Evolutionary conservation across 345 rosid species (phyloP), one percentile per base, ranked within the genome.

Genomic region (Syzygium grande): DNA sequence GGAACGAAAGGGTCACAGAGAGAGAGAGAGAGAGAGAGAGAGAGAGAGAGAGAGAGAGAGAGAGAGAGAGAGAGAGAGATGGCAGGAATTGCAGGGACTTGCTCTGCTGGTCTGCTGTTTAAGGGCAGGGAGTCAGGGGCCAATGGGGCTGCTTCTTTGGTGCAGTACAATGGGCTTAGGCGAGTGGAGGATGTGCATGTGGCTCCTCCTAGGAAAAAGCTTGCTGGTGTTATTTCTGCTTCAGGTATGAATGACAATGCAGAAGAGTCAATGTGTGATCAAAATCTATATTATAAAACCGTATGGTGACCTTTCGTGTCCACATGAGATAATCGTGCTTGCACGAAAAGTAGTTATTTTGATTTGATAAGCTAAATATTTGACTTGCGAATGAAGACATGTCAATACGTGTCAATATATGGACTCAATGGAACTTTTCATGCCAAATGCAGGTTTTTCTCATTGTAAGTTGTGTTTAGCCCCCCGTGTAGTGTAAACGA

Each of bases 101-200:
- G 88, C 85, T 89, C 93, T 87, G 88, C 95, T 19, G 86, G 86
- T 34, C 87, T 88, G 84, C 58, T 89, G 84, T 83, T 84, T 79
- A 86, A 89, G 86, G 87, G 83, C 88, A 89, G 89, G 84, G 92
- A 93, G 63, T 38, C 84, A 2, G 88, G 89, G 2, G 30, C 61
- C 87, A 89, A 87, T 86, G 92, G 89, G 52, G 87, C 87, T 89
- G 84, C 90, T 90, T 38, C 90, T 90, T 41, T 90, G 78, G 85
- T 88, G 78, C 94, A 88, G 4, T 91, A 17, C 91, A 89, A 86
- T 86, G 96, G 95, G 29, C 92, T 93, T 52, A 89, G 92, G 87
- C 90, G 91, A 3, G 84, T 84, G 59, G 91, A 90, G 22, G 89
- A 22, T 52, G 29, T 91, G 87, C 91, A 85, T n/a, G 52, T 91